phyloP scores from a whole-genome alignment of 2,329 filamentous ascomycete species.

The Thermothelomyces thermophilus region DNA sequence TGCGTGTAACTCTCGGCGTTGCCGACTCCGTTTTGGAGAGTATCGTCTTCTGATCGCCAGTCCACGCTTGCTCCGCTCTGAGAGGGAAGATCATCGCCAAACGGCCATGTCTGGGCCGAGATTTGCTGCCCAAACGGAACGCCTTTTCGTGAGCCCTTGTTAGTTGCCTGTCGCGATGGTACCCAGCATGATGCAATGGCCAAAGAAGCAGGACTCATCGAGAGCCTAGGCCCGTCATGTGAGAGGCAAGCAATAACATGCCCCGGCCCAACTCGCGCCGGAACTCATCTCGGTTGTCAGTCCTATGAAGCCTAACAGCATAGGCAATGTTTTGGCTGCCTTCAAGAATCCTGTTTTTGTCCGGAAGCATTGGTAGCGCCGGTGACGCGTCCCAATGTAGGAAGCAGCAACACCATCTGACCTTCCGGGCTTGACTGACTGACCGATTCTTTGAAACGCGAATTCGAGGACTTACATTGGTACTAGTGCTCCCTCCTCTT shows the following conservation, averaged over 20 bases:
- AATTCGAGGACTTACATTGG: not conserved
- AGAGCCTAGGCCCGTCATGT: not conserved
- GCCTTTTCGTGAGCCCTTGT: not conserved
- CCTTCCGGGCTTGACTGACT: not conserved
- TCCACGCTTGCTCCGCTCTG: too few relatives aligned
- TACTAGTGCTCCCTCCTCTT: too few relatives aligned
- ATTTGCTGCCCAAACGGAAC: too few relatives aligned
- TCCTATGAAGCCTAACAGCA: not conserved
- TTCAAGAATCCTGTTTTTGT: not conserved
- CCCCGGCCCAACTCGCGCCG: not conserved
- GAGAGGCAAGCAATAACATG: not conserved
- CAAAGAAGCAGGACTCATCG: too few relatives aligned
- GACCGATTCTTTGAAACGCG: slow-evolving; percentile 1
- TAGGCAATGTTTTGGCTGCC: too few relatives aligned
- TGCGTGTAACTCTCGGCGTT: not conserved
- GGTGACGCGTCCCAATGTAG: not conserved
- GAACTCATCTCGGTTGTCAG: not conserved
- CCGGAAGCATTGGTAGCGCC: not conserved
- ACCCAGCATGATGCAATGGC: slow-evolving; percentile 3
- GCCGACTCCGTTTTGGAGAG: not conserved
- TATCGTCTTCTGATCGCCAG: not conserved
- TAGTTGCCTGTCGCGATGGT: not conserved
- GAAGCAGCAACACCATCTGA: not conserved
- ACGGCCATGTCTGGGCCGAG: too few relatives aligned
- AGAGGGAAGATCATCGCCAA: too few relatives aligned